Conservation (phyloP, 2,329 filamentous ascomycete species). For the Pseudonectria buxi region DNA sequence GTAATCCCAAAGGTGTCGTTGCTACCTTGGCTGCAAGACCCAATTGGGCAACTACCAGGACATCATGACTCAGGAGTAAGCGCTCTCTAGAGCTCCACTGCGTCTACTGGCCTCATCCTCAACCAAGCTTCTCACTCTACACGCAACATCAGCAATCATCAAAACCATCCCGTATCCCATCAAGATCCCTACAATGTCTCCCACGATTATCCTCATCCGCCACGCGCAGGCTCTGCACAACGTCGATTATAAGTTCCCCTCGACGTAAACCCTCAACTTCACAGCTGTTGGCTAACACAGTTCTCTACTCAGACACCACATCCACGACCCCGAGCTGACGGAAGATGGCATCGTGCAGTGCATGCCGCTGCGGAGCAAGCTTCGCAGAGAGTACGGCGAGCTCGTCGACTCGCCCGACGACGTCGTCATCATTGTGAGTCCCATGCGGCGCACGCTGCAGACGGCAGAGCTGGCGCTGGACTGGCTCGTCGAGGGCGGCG, state of each 20-base stretch:
- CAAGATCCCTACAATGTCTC: slow-evolving; percentile 35
- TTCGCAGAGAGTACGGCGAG: slow-evolving; percentile 35
- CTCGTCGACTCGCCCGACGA: slow-evolving; percentile 23
- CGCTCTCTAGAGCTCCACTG: no score
- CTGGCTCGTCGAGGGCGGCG: slow-evolving; percentile 49
- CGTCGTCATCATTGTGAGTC: slow-evolving; percentile 52
- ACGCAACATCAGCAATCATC: no score
- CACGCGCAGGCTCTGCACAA: slow-evolving; percentile 72
- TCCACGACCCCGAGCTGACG: slow-evolving; percentile 47
- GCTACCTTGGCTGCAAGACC: no score
- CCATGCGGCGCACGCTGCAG: slow-evolving; percentile 60
- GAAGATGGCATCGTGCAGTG: slow-evolving; percentile 45
- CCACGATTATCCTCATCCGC: slow-evolving; percentile 71
- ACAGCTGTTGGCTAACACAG: slow-evolving; percentile 12
- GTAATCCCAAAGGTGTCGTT: no score
- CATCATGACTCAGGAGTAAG: no score
- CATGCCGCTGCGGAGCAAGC: slow-evolving; percentile 33
- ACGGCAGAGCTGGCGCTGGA: slow-evolving; percentile 52
- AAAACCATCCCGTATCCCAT: no score
- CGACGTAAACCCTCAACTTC: no score
- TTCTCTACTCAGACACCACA: slow-evolving; percentile 35
- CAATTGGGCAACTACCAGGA: no score
- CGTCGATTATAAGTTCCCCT: slow-evolving; percentile 38
- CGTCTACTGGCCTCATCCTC: no score
- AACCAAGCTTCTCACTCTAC: no score